Conservation (phyloP, 352 stramenopile species). For the Phytophthora pluvialis region DNA sequence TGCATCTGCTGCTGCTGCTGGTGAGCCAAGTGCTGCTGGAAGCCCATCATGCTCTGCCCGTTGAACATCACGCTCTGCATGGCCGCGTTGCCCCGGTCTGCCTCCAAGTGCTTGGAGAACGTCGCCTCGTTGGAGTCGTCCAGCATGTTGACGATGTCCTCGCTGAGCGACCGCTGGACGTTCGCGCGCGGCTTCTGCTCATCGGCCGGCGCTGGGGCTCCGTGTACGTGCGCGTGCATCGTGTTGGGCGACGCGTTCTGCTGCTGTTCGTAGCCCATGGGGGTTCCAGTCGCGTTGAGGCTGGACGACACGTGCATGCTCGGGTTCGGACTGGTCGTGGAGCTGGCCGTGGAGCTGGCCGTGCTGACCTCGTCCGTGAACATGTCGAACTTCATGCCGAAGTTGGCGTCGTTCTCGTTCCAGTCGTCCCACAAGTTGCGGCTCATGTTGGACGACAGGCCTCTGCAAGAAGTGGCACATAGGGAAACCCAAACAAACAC, state of each 20-base stretch:
- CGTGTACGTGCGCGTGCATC: constrained; percentile 7
- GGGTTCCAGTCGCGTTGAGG: constrained; percentile 8
- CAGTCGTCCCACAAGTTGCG: constrained; percentile 90
- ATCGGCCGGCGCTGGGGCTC: constrained; percentile 15
- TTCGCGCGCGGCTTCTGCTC: constrained; percentile 41
- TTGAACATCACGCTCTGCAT: constrained; percentile 39
- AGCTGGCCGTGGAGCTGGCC: constrained; percentile 31
- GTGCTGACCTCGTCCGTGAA: constrained; percentile 54
- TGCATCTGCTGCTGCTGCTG: constrained; percentile 11
- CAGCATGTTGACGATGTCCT: constrained; percentile 82
- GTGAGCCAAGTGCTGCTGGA: constrained; percentile 10
- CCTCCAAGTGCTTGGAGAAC: constrained; percentile 41
- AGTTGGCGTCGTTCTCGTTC: constrained; percentile 79
- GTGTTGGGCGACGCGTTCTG: constrained; percentile 19
- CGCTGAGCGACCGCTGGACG: constrained; percentile 68
- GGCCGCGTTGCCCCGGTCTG: constrained; percentile 18
- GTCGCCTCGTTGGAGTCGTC: constrained; percentile 57
- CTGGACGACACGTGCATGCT: constrained; percentile 29
- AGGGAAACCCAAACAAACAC: constrained; percentile 6
- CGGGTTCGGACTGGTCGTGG: constrained; percentile 30
- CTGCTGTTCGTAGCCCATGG: constrained; percentile 32
- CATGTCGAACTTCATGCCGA: constrained; percentile 78
- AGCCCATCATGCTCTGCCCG: constrained; percentile 18
- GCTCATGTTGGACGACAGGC: constrained; percentile 80
- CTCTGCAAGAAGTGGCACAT: constrained; percentile 40